Conservation (phyloP, 768 basidiomycete species). For the Mycena kentingensis region DNA sequence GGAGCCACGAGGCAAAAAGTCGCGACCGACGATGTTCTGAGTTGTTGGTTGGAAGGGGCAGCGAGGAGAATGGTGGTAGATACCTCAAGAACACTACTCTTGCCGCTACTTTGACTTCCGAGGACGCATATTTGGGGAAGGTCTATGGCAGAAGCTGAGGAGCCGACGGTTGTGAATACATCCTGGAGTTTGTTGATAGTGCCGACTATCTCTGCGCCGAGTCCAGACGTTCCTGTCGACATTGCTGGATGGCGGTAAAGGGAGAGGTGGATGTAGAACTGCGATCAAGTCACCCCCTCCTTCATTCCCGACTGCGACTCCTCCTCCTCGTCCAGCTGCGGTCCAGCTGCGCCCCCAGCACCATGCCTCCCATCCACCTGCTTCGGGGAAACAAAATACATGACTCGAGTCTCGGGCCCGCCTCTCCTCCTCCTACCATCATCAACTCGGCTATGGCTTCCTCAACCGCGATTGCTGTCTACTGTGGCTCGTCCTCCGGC, state of each 20-base stretch:
- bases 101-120: constrained; percentile 90
- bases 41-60: constrained; percentile 12
- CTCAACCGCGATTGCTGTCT: constrained; percentile 70
- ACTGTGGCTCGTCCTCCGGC: constrained; percentile 80
- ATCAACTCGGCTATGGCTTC: constrained; percentile 5
- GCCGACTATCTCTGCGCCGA: constrained; percentile 79
- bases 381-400: too few relatives aligned
- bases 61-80: constrained; percentile 21
- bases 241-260: constrained; percentile 35
- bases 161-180: constrained; percentile 84
- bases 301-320: too few relatives aligned
- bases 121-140: constrained; percentile 90
- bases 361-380: too few relatives aligned
- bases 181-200: constrained; percentile 90
- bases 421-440: background rate
- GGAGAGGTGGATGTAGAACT: constrained; percentile 19
- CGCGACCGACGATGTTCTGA: constrained; percentile 96
- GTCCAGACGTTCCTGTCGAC: constrained; percentile 61
- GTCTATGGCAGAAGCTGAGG: constrained; percentile 78
- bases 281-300: constrained; percentile 17
- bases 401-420: background rate
- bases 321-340: too few relatives aligned
- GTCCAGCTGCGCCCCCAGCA: too few relatives aligned
- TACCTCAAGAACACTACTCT: constrained; percentile 92
- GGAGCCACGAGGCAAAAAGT: constrained; percentile 97